Evolutionary conservation across 2,329 filamentous ascomycete species (phyloP).

Genomic region (Teratosphaeria gauchensis): DNA sequence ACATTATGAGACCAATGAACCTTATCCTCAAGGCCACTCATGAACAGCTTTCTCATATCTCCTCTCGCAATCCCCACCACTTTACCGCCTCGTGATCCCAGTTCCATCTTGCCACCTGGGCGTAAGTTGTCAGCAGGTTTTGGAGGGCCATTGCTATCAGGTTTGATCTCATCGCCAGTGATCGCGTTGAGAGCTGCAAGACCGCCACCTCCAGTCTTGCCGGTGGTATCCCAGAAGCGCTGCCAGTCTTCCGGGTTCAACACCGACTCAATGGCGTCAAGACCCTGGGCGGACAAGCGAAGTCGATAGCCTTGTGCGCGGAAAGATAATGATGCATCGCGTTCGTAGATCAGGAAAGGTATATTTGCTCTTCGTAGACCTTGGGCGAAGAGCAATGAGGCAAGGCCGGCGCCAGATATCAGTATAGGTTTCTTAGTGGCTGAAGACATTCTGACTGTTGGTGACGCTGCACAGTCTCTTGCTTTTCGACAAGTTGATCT

Average conservation of each 20-base stretch:
- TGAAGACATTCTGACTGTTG: not conserved
- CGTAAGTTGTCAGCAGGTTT: slow-evolving; percentile 1
- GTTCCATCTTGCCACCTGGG: slow-evolving; percentile 9
- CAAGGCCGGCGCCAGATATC: slow-evolving; percentile 33
- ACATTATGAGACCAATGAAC: slow-evolving; percentile 50
- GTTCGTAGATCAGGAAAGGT: slow-evolving; percentile 33
- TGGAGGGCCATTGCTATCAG: not conserved
- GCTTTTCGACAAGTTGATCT: not conserved
- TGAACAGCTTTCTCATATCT: slow-evolving; percentile 52
- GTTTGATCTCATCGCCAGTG: slow-evolving; percentile 35
- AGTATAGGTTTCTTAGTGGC: slow-evolving; percentile 25
- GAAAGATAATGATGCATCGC: slow-evolving; percentile 41
- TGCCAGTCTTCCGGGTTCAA: slow-evolving; percentile 36
- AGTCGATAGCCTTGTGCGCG: slow-evolving; percentile 55
- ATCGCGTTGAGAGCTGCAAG: slow-evolving; percentile 43
- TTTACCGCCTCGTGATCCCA: slow-evolving; percentile 48
- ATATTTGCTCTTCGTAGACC: slow-evolving; percentile 27
- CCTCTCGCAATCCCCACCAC: slow-evolving; percentile 53
- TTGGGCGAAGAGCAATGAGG: slow-evolving; percentile 30
- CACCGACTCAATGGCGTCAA: slow-evolving; percentile 52
- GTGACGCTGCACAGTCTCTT: not conserved
- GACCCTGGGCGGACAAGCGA: slow-evolving; percentile 46
- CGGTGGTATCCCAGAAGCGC: slow-evolving; percentile 50
- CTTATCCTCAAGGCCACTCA: slow-evolving; percentile 45
- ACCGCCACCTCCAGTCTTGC: slow-evolving; percentile 50